phyloP scores from a whole-genome alignment of 164 flowering plant genomes.

The Stephania cephalantha region DNA sequence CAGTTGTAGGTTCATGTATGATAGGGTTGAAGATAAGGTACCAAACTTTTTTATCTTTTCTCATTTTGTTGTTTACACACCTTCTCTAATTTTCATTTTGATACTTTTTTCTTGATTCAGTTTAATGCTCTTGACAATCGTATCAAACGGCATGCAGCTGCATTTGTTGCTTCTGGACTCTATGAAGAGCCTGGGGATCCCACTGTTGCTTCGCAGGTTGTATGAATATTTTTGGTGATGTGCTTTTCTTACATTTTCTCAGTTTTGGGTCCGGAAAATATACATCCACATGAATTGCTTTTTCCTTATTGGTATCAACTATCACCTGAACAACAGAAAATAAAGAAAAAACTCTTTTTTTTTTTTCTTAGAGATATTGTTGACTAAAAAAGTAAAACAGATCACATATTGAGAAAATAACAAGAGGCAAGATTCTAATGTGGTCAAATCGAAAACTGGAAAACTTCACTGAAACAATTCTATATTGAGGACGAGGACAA shows the following conservation, averaged over 20 bases:
- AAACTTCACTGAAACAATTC: no score
- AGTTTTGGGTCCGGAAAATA: not conserved
- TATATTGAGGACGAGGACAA: no score
- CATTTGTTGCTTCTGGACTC: slow-evolving; percentile 48
- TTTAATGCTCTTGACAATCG: slow-evolving; percentile 71
- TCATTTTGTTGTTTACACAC: not conserved
- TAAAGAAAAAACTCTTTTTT: no score
- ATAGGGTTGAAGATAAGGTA: slow-evolving; percentile 86
- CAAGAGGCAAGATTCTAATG: no score
- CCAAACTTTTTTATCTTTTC: not conserved
- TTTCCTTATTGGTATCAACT: no score
- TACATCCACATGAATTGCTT: no score
- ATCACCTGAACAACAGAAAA: no score
- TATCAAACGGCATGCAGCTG: slow-evolving; percentile 40
- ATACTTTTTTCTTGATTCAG: slow-evolving; percentile 30
- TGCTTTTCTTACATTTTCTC: not conserved
- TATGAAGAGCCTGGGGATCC: slow-evolving; percentile 75
- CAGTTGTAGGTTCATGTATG: slow-evolving; percentile 89
- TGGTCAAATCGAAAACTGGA: no score
- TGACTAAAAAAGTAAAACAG: no score
- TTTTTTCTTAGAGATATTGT: no score
- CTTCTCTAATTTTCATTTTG: slow-evolving; percentile 5
- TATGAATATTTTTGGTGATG: not conserved
- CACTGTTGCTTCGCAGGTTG: slow-evolving; percentile 87
- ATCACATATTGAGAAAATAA: no score